phyloP scores from a whole-genome alignment of 2,329 filamentous ascomycete species.

The Stagonosporopsis tanaceti region DNA sequence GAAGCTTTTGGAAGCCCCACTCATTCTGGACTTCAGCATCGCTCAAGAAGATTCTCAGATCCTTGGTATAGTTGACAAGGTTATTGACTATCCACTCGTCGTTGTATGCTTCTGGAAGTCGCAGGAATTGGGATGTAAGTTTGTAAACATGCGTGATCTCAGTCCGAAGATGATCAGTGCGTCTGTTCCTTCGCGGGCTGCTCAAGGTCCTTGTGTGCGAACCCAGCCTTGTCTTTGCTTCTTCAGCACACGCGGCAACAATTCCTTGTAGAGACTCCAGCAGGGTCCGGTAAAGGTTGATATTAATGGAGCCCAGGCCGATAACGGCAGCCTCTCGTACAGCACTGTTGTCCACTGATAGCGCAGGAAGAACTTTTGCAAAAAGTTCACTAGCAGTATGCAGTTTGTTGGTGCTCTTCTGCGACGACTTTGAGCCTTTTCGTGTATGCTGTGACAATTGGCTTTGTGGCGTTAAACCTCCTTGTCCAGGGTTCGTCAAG shows the following conservation, averaged over 20 bases:
- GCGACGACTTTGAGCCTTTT: slow-evolving; percentile 77
- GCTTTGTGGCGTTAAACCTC: slow-evolving; percentile 63
- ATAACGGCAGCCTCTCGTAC: slow-evolving; percentile 90
- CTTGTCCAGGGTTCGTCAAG: slow-evolving; percentile 76
- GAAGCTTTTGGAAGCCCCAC: slow-evolving; percentile 89
- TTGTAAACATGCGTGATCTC: slow-evolving; percentile 98
- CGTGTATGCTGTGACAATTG: slow-evolving; percentile 76
- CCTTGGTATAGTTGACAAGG: slow-evolving; percentile 86
- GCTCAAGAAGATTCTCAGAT: slow-evolving; percentile 92
- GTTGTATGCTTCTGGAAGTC: slow-evolving; percentile 77
- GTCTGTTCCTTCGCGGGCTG: slow-evolving; percentile 76
- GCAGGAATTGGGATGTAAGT: slow-evolving; percentile 87
- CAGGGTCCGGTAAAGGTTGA: slow-evolving; percentile 88
- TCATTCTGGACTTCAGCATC: slow-evolving; percentile 94
- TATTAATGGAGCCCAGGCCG: slow-evolving; percentile 92
- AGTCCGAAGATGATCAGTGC: slow-evolving; percentile 85
- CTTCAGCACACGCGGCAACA: slow-evolving; percentile 85
- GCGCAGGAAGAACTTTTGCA: slow-evolving; percentile 86
- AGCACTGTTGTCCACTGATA: slow-evolving; percentile 79
- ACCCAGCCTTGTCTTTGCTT: slow-evolving; percentile 80
- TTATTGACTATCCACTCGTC: slow-evolving; percentile 93
- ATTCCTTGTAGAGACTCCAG: slow-evolving; percentile 89
- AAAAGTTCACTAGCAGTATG: slow-evolving; percentile 89
- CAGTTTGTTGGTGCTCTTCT: slow-evolving; percentile 76
- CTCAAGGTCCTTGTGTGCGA: slow-evolving; percentile 84